These are phyloP conservation scores for Candida multigemmis DNA, from an alignment of 805 yeast species.

Conservation along the genomic window DNA sequence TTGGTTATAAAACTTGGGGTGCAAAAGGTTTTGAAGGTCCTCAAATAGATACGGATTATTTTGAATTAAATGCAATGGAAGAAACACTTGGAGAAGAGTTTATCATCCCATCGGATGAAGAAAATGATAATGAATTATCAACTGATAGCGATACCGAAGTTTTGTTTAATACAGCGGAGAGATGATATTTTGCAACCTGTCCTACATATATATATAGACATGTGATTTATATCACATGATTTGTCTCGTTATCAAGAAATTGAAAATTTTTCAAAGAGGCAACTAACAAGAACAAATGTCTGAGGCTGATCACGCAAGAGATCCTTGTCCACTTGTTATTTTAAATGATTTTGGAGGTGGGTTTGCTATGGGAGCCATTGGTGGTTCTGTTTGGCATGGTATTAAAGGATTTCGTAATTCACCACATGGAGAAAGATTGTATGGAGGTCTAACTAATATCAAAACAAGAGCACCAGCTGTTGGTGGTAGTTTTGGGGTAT, in stretches of 20 bases:
- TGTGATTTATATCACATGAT: too few species aligned
- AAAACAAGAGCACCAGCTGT: conserved; percentile 97
- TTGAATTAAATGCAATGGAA: conserved; percentile 25
- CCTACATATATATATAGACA: too few species aligned
- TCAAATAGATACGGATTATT: conserved; percentile 34
- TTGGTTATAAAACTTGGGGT: conserved; percentile 59
- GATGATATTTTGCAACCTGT: too few species aligned
- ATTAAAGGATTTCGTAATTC: conserved; percentile 97
- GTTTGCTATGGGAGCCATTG: conserved; percentile 97
- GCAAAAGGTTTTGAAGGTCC: conserved; percentile 57
- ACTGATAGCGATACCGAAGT: conserved; percentile 6
- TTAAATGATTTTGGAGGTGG: conserved; percentile 98
- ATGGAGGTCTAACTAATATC: conserved; percentile 83
- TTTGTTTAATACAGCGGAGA: conserved; percentile 4
- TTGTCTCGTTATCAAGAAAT: conserved; percentile 1
- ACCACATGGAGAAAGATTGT: conserved; percentile 90
- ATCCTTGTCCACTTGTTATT: conserved; percentile 97
- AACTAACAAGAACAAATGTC: conserved; percentile 41
- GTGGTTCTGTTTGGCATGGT: conserved; percentile 99
- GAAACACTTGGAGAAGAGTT: conserved; percentile 5
- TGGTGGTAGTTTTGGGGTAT: conserved; percentile 98
- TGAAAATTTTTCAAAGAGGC: conserved; percentile 4
- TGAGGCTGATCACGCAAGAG: conserved; percentile 97
- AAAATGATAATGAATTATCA: conserved; percentile 4
- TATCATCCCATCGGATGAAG: conserved; percentile 9